Base-by-base conservation (phyloP, 768 basidiomycete species). In the Mycena metata region DNA sequence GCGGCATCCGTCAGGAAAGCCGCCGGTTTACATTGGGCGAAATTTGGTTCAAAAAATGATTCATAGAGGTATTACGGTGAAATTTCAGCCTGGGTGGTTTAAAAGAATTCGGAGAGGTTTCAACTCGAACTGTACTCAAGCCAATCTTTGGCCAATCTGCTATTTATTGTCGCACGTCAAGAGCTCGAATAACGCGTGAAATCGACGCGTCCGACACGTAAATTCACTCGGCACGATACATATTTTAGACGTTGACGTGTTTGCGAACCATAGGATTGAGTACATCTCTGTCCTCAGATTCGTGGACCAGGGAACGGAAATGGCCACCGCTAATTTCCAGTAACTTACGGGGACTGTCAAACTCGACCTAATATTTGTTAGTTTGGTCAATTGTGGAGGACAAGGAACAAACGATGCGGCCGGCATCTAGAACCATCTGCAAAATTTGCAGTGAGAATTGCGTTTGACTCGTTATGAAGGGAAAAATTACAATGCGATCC, bases 221-320 rank as follows among this genome's bases (percentile, higher is more conserved):
- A 21, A 11, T 56, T 21, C 36, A 41, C 24, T 24, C 41, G 21
- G n/a, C 36, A 39, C n/a, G 54, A 1, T 39, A 36, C n/a, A 21
- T 9, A 19, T 36, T 2, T 36, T 17, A 5, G 7, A 16, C 60
- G 33, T 6, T 12, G 36, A 7, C 36, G 36, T 12, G 6, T 36
- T 36, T 36, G 36, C 36, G 21, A 45, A 26, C 77, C 85, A 87
- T 86, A 16, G 73, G 81, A 64, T 85, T 83, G 35, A 90, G 71
- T 24, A 71, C 72, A 47, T 85, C 83, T 67, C 76, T 85, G 67
- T 90, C 89, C 17, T 82, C 85, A 36, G 86, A 89, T 71, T 88
- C 86, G 54, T 90, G 84, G 1, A 91, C 86, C 21, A 91, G 77
- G 2, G 84, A 79, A 51, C 83, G 83, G 30, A 90, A 76, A 74